Conservation (phyloP, 148 eudicot species). For the Rhododendron kiyosumense region DNA sequence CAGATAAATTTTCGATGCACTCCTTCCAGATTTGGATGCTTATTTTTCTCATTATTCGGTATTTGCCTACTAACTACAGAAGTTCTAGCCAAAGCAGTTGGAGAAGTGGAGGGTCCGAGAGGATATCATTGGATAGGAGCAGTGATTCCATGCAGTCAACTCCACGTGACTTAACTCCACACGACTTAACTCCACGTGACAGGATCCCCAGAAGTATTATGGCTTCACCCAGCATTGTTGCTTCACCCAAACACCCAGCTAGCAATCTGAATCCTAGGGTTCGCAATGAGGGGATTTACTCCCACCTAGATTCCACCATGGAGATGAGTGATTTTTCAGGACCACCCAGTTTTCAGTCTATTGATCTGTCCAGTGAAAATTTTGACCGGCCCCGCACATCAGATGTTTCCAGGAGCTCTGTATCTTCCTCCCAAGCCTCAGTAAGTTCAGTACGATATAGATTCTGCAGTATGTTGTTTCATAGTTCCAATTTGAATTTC, state of each 20-base stretch:
- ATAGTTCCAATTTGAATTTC: background rate
- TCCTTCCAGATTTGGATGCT: background rate
- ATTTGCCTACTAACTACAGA: slow-evolving; percentile 12
- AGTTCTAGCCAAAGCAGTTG: slow-evolving; percentile 14
- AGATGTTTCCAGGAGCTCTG: slow-evolving; percentile 20
- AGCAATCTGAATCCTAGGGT: slow-evolving; percentile 7
- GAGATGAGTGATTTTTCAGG: slow-evolving; percentile 30
- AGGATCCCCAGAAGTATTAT: slow-evolving; percentile 2
- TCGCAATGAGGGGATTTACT: background rate
- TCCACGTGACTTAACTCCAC: slow-evolving; percentile 1
- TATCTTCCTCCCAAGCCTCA: slow-evolving; percentile 13
- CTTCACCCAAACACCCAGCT: slow-evolving; percentile 16
- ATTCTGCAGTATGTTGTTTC: background rate
- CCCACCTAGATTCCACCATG: slow-evolving; percentile 3
- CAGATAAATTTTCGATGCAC: background rate
- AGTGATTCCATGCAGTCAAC: slow-evolving; percentile 9
- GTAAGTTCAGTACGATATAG: slow-evolving; percentile 28
- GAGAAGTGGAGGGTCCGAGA: slow-evolving; percentile 26
- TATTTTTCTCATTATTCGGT: background rate
- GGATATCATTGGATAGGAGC: slow-evolving; percentile 9
- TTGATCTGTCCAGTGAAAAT: slow-evolving; percentile 20
- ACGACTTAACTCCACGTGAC: background rate
- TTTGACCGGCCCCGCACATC: slow-evolving; percentile 20
- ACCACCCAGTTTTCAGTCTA: slow-evolving; percentile 30
- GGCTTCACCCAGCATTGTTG: slow-evolving; percentile 5